These are phyloP conservation scores for Blastosporella zonata DNA, from an alignment of 1,284 basidiomycete species.

Conservation along the genomic window DNA sequence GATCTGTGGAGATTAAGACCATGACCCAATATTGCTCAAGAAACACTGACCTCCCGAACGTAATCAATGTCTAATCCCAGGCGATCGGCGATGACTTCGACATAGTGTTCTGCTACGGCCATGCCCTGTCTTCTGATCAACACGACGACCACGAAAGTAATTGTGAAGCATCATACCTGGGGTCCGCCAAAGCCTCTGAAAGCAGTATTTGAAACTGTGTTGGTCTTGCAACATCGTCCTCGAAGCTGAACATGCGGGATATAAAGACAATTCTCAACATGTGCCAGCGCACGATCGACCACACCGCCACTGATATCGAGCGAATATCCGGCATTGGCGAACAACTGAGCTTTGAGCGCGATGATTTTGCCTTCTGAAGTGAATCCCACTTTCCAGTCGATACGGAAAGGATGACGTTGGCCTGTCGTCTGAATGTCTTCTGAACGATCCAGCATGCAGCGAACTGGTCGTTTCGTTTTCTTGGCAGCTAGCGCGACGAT, in stretches of 20 bases:
- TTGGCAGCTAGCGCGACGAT: slow-evolving; percentile 16
- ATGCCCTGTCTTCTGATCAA: slow-evolving; percentile 9
- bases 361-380: slow-evolving; percentile 15
- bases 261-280: slow-evolving; percentile 18
- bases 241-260: slow-evolving; percentile 16
- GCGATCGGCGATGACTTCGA: slow-evolving; percentile 14
- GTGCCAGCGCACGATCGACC: slow-evolving; percentile 15
- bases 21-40: background rate
- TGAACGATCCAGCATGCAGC: slow-evolving; percentile 18
- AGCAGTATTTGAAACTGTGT: slow-evolving; percentile 18
- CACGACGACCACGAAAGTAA: background rate
- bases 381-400: slow-evolving; percentile 18
- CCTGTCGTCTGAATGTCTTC: slow-evolving; percentile 18
- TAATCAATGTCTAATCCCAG: slow-evolving; percentile 16
- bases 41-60: slow-evolving; percentile 12
- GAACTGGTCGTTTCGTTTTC: slow-evolving; percentile 16
- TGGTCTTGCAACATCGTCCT: slow-evolving; percentile 15
- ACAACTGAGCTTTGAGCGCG: slow-evolving; percentile 13
- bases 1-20: slow-evolving; percentile 1
- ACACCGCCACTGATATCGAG: slow-evolving; percentile 19
- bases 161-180: slow-evolving; percentile 3
- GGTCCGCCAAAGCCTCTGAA: slow-evolving; percentile 18
- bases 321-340: slow-evolving; percentile 15
- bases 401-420: slow-evolving; percentile 17
- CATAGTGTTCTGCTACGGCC: slow-evolving; percentile 15